phyloP scores from a whole-genome alignment of 345 rosid genomes.

The Alliaria petiolata region DNA sequence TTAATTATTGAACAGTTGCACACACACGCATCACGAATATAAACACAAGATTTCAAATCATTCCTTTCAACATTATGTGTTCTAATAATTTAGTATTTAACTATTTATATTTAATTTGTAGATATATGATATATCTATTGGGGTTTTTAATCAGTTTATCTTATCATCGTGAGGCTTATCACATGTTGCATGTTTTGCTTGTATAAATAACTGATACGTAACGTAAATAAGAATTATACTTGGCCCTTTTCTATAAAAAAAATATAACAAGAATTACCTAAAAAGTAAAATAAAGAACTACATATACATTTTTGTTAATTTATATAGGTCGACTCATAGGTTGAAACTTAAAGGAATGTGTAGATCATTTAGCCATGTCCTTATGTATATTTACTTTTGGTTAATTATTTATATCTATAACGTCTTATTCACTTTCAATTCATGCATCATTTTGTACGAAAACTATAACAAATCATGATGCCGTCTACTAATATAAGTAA shows the following conservation, averaged over 20 bases:
- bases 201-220: neutral
- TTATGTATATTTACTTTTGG: too few relatives aligned
- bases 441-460: too few relatives aligned
- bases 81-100: neutral
- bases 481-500: too few relatives aligned
- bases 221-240: neutral
- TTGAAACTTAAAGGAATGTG: neutral
- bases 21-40: slow-evolving; percentile 8
- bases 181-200: neutral
- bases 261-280: too few relatives aligned
- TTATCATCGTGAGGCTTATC: neutral
- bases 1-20: neutral
- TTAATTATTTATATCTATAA: too few relatives aligned
- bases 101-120: too few relatives aligned
- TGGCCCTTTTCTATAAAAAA: too few relatives aligned
- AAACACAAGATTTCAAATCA: slow-evolving; percentile 11
- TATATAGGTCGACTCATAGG: neutral
- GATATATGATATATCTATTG: neutral
- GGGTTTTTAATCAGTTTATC: neutral
- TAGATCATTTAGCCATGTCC: too few relatives aligned
- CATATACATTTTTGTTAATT: neutral
- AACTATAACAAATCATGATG: too few relatives aligned
- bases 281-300: neutral
- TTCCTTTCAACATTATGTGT: neutral
- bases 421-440: too few relatives aligned